Percentiles rank a stretch among this genome's conserved stretches.
Conservation (phyloP, 495 filamentous ascomycete genomes). For the Cercophora scortea region DNA sequence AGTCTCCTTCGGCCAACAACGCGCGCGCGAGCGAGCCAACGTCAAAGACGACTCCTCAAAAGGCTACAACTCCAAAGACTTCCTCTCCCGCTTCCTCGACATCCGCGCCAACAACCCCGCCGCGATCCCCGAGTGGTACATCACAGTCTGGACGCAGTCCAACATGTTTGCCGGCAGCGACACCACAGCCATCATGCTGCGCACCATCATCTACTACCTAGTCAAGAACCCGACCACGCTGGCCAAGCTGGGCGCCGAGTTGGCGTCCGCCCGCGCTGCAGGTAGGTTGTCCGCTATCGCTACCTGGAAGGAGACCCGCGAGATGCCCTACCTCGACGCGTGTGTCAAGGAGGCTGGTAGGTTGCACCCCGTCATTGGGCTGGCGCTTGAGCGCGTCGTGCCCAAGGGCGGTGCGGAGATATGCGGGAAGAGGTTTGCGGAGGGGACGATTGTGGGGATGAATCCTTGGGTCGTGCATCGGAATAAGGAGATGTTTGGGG, state of each 20-base stretch:
- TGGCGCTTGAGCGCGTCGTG: constrained; percentile 30
- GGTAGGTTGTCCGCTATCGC: constrained; percentile 21
- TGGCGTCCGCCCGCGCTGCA: constrained; percentile 9
- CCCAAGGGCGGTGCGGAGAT: constrained; percentile 38
- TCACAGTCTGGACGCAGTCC: background rate
- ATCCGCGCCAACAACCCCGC: too few species aligned
- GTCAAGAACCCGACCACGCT: constrained; percentile 37
- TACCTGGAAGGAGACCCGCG: constrained; percentile 26
- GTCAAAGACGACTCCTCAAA: too few species aligned
- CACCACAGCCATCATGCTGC: constrained; percentile 53
- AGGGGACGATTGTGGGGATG: constrained; percentile 39
- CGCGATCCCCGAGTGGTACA: background rate
- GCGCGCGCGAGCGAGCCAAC: too few species aligned
- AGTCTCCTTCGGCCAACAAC: too few species aligned
- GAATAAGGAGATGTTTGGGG: constrained; percentile 25
- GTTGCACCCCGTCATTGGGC: constrained; percentile 27
- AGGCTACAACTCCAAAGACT: too few species aligned
- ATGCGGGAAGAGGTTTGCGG: constrained; percentile 37
- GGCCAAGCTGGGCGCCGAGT: background rate
- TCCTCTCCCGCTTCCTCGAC: too few species aligned
- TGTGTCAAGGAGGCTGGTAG: constrained; percentile 47
- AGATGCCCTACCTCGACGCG: constrained; percentile 40
- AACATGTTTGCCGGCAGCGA: constrained; percentile 45
- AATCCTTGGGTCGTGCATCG: constrained; percentile 30
- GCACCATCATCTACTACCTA: constrained; percentile 46